Evolutionary conservation across 225 moss, liverwort and hornwort genomes (phyloP), one percentile per base, ranked within the genome.

Genomic region (Thuidium tamariscinum): DNA sequence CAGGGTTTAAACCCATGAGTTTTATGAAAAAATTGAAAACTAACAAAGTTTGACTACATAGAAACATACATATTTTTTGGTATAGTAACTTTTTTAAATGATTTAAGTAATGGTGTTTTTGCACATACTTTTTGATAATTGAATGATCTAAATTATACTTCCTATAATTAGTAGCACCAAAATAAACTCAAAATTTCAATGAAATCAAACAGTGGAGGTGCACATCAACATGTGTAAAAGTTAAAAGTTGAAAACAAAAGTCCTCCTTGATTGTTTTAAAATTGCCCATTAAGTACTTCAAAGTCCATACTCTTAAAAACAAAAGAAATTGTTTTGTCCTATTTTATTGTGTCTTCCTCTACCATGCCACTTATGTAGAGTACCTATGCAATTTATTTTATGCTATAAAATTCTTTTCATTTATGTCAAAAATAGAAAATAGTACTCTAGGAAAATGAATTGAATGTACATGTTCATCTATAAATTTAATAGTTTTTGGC

Each of bases 211-310:
- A 0, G 21, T 5, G 1, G 6, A 51, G 3, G 12, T 51, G 3
- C 2, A 74, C 8, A 12, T 13, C 2, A 74, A 74, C 0, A 51
- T 51, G 12, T 19, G 0, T 34, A 51, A 20, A 49, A 19, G n/a
- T 71, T 44, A 2, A 9, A 44, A 18, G 21, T 51, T 74, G 8
- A 74, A 49, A 74, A 74, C 8, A 51, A 74, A 2, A 49, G 20
- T 48, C 18, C 2, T 19, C 11, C 1, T 13, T 30, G 4, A 49
- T 74, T 74, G 21, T 74, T 49, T 4, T 8, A 12, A 13, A 74
- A 20, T 34, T 13, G 32, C 8, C 4, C 0, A 0, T 34, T 21
- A 0, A 51, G 2, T 1, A 1, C 12, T 32, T 1, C 4, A 1
- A 30, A 48, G 1, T 11, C 0, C 2, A 49, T 49, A 49, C 6